These are phyloP conservation scores for Fusarium drepaniforme DNA, from an alignment of 2,329 filamentous ascomycete species.

Conservation along the genomic window DNA sequence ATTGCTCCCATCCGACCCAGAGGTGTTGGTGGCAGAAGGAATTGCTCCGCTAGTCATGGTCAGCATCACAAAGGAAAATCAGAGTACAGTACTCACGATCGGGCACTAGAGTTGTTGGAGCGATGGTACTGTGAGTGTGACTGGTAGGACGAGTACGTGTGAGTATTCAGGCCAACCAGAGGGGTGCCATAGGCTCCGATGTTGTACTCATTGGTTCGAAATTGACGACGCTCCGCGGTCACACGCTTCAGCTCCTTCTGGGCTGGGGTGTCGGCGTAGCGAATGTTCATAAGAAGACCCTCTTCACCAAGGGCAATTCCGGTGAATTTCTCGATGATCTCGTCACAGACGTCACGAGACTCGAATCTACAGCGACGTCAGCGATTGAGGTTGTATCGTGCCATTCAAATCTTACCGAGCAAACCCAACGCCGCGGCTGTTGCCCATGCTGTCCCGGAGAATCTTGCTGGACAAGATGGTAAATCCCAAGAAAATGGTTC, in stretches of 20 bases:
- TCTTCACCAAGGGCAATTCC: constrained; percentile 82
- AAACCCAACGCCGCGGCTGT: constrained; percentile 97
- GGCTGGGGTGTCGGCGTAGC: constrained; percentile 95
- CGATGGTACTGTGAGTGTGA: constrained; percentile 54
- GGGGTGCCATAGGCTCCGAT: constrained; percentile 76
- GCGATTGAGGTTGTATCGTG: not conserved
- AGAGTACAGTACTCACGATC: constrained; percentile 44
- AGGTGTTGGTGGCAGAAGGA: not conserved
- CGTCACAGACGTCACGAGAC: constrained; percentile 87
- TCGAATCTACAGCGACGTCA: constrained; percentile 77
- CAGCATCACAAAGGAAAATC: not conserved
- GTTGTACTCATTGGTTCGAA: constrained; percentile 96
- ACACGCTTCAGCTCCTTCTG: constrained; percentile 98
- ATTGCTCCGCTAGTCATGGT: constrained; percentile 21
- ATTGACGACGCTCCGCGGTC: constrained; percentile 93
- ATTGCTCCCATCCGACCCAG: constrained; percentile 29
- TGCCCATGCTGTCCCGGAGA: constrained; percentile 89
- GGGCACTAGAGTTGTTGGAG: constrained; percentile 39
- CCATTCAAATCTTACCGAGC: constrained; percentile 75
- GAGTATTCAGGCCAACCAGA: constrained; percentile 65
- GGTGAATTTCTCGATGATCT: constrained; percentile 89
- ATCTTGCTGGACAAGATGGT: constrained; percentile 95
- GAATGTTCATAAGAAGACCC: constrained; percentile 88
- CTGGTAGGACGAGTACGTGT: constrained; percentile 51
- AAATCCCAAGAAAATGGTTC: constrained; percentile 82